A percentile compares a stretch with the other conserved stretches of the same genome.
phyloP scores from a whole-genome alignment of 2,329 filamentous ascomycete genomes.

The Aureobasidium pullulans region DNA sequence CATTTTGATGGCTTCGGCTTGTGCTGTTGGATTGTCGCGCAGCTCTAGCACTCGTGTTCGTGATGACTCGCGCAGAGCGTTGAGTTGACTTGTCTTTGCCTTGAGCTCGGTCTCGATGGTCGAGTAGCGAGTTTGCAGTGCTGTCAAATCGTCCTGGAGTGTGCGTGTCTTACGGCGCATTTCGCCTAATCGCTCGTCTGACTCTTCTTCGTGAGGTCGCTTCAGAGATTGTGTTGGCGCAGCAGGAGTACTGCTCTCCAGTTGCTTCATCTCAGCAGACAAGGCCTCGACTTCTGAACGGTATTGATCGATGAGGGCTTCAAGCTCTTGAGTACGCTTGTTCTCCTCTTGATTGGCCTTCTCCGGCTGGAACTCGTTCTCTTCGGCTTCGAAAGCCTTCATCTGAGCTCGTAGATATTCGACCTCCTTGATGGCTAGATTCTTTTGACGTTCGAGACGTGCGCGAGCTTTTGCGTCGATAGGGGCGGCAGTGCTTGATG shows the following conservation, averaged over 20 bases:
- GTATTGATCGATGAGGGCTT: conserved; percentile 81
- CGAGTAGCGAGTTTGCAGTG: conserved; percentile 61
- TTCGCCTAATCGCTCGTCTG: conserved; percentile 69
- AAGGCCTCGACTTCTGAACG: conserved; percentile 69
- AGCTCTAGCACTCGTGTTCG: conserved; percentile 79
- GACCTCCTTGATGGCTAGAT: conserved; percentile 81
- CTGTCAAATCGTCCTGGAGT: conserved; percentile 68
- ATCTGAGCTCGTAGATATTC: conserved; percentile 90
- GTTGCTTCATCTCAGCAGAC: conserved; percentile 63
- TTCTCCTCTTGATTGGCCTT: conserved; percentile 68
- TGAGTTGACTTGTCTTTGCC: conserved; percentile 65
- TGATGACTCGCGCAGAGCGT: conserved; percentile 56
- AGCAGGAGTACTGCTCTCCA: conserved; percentile 52
- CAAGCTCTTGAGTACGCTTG: conserved; percentile 70
- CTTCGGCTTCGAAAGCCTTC: conserved; percentile 77
- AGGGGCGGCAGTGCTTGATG: conserved; percentile 26
- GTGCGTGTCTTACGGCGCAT: conserved; percentile 81
- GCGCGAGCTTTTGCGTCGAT: conserved; percentile 59
- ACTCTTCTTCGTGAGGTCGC: conserved; percentile 43
- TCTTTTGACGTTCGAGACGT: conserved; percentile 77
- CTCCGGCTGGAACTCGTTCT: conserved; percentile 75
- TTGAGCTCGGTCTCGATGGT: conserved; percentile 69
- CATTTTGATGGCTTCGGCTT: conserved; percentile 76
- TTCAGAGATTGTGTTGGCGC: conserved; percentile 35
- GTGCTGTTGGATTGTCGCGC: conserved; percentile 83